Evolutionary conservation across 1,284 basidiomycete genomes (phyloP).

Genomic region (Puccinia triticina): DNA sequence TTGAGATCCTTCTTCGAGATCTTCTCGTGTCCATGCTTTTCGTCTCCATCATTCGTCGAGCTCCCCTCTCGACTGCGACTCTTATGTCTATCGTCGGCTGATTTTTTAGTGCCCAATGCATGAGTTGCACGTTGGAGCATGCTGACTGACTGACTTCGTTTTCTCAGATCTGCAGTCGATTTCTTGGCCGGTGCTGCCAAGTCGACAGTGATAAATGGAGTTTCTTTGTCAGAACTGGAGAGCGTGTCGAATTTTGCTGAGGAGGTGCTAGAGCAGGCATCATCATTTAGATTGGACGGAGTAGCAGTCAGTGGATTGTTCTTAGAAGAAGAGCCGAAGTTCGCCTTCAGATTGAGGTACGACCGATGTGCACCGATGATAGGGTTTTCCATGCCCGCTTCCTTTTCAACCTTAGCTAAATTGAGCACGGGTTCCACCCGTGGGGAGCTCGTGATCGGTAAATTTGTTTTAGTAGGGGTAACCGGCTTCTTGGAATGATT

Average conservation of each 20-base stretch:
- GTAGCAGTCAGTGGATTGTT: background rate
- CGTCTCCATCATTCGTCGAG: slow-evolving; percentile 24
- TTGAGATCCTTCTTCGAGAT: slow-evolving; percentile 49
- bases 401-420: slow-evolving; percentile 19
- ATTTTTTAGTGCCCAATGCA: slow-evolving; percentile 42
- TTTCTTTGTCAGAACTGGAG: slow-evolving; percentile 33
- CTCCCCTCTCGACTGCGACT: slow-evolving; percentile 29
- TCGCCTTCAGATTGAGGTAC: slow-evolving; percentile 3
- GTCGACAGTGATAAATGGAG: slow-evolving; percentile 16
- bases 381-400: slow-evolving; percentile 3
- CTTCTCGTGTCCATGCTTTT: slow-evolving; percentile 35
- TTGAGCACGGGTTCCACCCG: slow-evolving; percentile 9
- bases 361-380: slow-evolving; percentile 16
- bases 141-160: slow-evolving; percentile 50
- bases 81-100: slow-evolving; percentile 38
- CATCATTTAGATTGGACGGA: slow-evolving; percentile 10
- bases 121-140: slow-evolving; percentile 50
- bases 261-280: slow-evolving; percentile 26
- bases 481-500: background rate
- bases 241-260: slow-evolving; percentile 19
- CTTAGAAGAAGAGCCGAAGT: slow-evolving; percentile 2
- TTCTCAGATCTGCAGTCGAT: slow-evolving; percentile 24
- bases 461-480: slow-evolving; percentile 12
- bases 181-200: slow-evolving; percentile 29
- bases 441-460: background rate